These are phyloP conservation scores for Eucalyptus pauciflora DNA, from an alignment of 345 rosid species.

Conservation along the genomic window DNA sequence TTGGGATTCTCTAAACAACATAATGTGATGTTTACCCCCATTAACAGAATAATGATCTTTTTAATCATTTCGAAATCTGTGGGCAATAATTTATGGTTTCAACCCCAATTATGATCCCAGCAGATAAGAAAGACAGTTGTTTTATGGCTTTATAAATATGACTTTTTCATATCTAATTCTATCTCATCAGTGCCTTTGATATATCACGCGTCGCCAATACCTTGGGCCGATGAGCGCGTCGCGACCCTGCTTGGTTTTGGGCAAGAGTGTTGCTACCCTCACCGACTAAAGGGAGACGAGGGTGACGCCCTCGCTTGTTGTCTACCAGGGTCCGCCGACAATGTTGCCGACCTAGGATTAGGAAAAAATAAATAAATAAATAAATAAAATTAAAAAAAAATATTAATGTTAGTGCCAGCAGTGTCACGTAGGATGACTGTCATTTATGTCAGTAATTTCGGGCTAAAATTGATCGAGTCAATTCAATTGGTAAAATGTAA, in stretches of 20 bases:
- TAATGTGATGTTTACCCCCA: background rate
- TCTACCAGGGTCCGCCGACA: accelerated
- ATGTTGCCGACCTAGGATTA: background rate
- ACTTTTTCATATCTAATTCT: background rate
- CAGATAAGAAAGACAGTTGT: background rate
- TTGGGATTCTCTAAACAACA: background rate
- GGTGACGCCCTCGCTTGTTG: background rate
- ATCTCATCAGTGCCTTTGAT: background rate
- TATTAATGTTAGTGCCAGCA: accelerated
- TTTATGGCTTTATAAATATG: background rate
- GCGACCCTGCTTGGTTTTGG: background rate
- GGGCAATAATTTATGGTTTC: background rate
- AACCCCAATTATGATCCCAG: background rate
- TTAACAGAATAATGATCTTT: background rate
- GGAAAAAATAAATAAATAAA: accelerated
- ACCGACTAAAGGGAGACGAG: background rate
- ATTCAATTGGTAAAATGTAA: background rate
- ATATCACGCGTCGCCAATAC: background rate
- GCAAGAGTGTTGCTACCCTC: too few species aligned
- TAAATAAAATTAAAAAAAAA: too few species aligned
- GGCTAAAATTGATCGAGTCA: too few species aligned
- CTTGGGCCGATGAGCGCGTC: background rate
- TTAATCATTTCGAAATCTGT: background rate
- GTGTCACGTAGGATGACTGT: accelerated
- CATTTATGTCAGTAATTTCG: accelerated